A percentile compares a stretch with the other conserved stretches of the same genome.
Conservation (phyloP, 768 basidiomycete species). For the Suillus clintonianus region DNA sequence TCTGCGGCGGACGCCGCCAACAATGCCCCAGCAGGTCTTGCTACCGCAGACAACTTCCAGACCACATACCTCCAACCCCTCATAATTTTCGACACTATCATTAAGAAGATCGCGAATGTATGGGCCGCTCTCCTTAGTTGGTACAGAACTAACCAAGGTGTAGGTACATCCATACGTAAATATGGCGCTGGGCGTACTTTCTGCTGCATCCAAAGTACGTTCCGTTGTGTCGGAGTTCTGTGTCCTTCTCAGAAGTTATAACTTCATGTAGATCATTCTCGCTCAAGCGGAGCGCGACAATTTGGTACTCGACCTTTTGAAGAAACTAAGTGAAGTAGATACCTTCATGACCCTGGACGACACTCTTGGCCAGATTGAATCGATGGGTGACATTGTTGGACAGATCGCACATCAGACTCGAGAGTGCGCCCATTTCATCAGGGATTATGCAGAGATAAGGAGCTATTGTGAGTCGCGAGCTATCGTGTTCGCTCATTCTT, state of each 20-base stretch:
- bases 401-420: conserved; percentile 15
- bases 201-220: not conserved
- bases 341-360: not conserved
- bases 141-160: too few relatives aligned
- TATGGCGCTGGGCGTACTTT: not conserved
- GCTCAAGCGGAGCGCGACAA: conserved; percentile 3
- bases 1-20: too few relatives aligned
- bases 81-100: not conserved
- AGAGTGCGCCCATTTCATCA: conserved; percentile 29
- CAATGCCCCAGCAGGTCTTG: too few relatives aligned
- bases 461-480: conserved; percentile 17
- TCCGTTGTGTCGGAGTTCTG: not conserved
- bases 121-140: not conserved
- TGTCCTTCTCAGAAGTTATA: not conserved
- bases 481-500: not conserved
- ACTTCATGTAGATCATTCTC: not conserved
- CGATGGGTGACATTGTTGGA: not conserved
- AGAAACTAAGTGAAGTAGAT: not conserved
- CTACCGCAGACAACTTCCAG: too few relatives aligned
- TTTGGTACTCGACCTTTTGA: not conserved
- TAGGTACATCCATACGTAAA: conserved; percentile 8
- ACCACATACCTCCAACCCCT: not conserved
- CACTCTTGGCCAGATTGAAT: not conserved
- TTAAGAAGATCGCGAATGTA: not conserved
- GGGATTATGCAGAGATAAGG: conserved; percentile 24